phyloP scores from a whole-genome alignment of 371 early-diverging fungal genomes.

The Apophysomyces variabilis region DNA sequence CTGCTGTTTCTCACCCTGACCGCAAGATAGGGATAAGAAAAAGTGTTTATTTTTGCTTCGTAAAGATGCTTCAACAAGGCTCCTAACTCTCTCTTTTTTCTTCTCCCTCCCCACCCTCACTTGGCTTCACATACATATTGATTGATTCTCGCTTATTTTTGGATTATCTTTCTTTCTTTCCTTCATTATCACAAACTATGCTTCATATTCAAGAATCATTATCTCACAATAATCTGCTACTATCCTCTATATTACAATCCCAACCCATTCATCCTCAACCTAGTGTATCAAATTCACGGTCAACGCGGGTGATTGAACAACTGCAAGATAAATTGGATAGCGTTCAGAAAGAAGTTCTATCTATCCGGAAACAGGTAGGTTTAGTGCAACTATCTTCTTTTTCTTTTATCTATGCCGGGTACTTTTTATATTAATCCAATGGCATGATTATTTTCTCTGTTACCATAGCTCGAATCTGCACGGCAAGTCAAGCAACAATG shows the following conservation, averaged over 20 bases:
- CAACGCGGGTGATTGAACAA: constrained; percentile 47
- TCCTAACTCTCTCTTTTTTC: background rate
- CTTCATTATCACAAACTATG: constrained; percentile 14
- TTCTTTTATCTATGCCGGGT: background rate
- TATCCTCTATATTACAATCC: constrained; percentile 21
- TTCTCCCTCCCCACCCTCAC: background rate
- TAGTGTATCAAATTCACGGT: constrained; percentile 34
- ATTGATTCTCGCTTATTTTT: too few species aligned
- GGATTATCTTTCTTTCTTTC: constrained; percentile 13
- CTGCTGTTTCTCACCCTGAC: constrained; percentile 10
- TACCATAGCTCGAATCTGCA: constrained; percentile 32
- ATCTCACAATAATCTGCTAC: constrained; percentile 25
- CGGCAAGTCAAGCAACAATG: constrained; percentile 35
- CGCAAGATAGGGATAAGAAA: background rate
- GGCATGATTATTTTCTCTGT: background rate
- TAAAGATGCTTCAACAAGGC: background rate
- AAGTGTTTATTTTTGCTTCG: constrained; percentile 1
- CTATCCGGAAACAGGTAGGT: constrained; percentile 39
- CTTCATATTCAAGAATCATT: constrained; percentile 38
- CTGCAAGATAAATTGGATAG: constrained; percentile 30
- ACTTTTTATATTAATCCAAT: too few species aligned
- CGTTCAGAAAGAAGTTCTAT: constrained; percentile 35
- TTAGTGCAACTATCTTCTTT: background rate
- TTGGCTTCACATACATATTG: background rate
- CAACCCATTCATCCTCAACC: constrained; percentile 37